Percentiles rank a stretch among this genome's conserved stretches.
Conservation (phyloP, 2,329 filamentous ascomycete species). For the Nothopassalora personata region DNA sequence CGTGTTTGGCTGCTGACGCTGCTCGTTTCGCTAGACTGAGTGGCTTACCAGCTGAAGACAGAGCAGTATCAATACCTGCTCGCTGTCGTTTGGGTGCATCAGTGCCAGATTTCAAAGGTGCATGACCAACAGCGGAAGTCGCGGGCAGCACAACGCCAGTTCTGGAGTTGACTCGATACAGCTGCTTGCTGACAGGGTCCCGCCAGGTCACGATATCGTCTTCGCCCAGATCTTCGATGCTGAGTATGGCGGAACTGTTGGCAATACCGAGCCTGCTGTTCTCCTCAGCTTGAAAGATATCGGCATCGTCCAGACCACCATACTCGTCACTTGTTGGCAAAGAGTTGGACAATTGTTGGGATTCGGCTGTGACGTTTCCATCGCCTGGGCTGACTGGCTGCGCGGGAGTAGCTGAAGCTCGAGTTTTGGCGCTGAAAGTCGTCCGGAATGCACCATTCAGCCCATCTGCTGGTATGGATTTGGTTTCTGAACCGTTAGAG, state of each 20-base stretch:
- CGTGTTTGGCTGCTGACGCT: slow-evolving; percentile 1
- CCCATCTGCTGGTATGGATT: not conserved
- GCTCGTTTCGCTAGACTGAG: slow-evolving; percentile 31
- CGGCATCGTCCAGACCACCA: slow-evolving; percentile 23
- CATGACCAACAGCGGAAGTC: not conserved
- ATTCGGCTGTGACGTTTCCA: not conserved
- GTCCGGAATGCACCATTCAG: not conserved
- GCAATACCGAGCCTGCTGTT: not conserved
- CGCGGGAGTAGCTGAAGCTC: not conserved
- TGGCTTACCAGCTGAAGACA: slow-evolving; percentile 26
- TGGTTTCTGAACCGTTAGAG: not conserved
- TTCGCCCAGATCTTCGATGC: not conserved
- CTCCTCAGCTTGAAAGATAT: slow-evolving; percentile 14
- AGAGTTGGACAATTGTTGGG: not conserved
- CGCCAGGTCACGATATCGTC: slow-evolving; percentile 51
- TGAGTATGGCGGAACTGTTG: not conserved
- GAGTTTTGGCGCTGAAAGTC: not conserved
- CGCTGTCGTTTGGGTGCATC: slow-evolving; percentile 7
- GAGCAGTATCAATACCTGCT: slow-evolving; percentile 22
- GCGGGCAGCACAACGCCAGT: slow-evolving; percentile 45
- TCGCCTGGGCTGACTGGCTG: not conserved
- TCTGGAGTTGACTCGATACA: slow-evolving; percentile 48
- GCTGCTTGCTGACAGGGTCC: slow-evolving; percentile 55
- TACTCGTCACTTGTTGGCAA: slow-evolving; percentile 26
- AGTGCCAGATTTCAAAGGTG: not conserved